A percentile compares a stretch with the other conserved stretches of the same genome.
These are phyloP conservation scores for Syzygium jambos DNA, from an alignment of 345 rosid species.

Conservation along the genomic window DNA sequence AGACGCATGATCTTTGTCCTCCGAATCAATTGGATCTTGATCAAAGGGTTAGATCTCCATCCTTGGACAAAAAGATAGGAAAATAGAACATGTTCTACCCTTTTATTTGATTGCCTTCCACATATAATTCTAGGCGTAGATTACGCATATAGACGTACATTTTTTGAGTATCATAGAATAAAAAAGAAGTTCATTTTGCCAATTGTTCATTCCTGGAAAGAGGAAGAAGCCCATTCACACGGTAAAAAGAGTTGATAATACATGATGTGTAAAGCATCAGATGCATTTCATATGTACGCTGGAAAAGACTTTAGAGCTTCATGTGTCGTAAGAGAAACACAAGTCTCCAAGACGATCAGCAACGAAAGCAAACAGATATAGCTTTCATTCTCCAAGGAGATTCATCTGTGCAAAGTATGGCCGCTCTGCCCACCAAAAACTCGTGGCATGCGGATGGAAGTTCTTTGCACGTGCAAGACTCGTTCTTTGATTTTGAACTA, in stretches of 20 bases:
- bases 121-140: neutral
- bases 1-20: neutral
- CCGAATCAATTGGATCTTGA: neutral
- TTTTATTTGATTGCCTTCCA: no score
- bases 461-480: constrained; percentile 19
- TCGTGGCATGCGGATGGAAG: constrained; percentile 45
- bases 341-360: neutral
- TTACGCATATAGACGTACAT: neutral
- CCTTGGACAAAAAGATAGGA: no score
- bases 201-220: neutral
- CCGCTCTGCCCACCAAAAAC: constrained; percentile 25
- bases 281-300: neutral
- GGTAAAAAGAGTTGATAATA: neutral
- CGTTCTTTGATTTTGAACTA: neutral
- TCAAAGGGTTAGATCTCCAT: neutral
- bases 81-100: no score
- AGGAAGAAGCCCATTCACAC: neutral
- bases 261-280: neutral
- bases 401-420: constrained; percentile 26
- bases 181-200: neutral
- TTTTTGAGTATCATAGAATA: neutral
- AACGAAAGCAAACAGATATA: neutral
- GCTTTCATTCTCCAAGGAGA: neutral
- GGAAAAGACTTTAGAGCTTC: neutral
- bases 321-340: neutral